Base-by-base conservation (phyloP, 1,139 yeast species). In the Taphrina pruni region DNA sequence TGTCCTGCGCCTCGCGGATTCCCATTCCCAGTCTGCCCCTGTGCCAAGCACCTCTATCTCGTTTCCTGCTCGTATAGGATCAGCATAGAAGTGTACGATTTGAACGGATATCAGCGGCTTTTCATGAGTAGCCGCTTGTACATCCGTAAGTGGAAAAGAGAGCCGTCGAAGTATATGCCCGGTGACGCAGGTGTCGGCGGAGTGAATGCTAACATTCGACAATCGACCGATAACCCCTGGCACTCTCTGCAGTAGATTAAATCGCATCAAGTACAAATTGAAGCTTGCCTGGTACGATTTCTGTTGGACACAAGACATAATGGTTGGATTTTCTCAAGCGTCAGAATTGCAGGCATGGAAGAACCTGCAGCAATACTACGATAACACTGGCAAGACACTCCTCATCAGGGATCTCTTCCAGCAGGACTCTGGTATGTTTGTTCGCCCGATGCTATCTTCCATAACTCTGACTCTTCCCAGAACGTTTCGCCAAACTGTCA, bases 301-400 rank as follows among this genome's bases (percentile, higher is more conserved):
- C 32, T 26, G 32, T 26, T 26, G 32, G 32, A 26, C 32, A 45
- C 48, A 14, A 45, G 8, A 21, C 35, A 76, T 75, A 77, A 73
- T 82, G 54, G 80, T 75, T 73, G 81, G 82, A 70, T 89, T 88
- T 77, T 85, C 87, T 75, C 84, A 87, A 78, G 85, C 96, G 66
- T 76, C 88, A 68, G 95, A 90, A 73, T 85, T 91, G 75, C 87
- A 93, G 72, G 88, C 97, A 69, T 94, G 97, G 96, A 84, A 87
- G 75, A 81, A 87, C 75, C 86, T 94, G 76, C 89, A 91, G 82
- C 75, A 81, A 71, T 81, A 90, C 74, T 89, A 87, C 83, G 87
- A 89, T 74, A 74, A 85, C 71, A 81, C 83, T 73, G 96, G 92
- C 75, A 87, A 88, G 79, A 76, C 82, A 67, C 84, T 91, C 79